Base-by-base conservation (phyloP, 495 filamentous ascomycete species). In the Aspergillus sclerotioniger region DNA sequence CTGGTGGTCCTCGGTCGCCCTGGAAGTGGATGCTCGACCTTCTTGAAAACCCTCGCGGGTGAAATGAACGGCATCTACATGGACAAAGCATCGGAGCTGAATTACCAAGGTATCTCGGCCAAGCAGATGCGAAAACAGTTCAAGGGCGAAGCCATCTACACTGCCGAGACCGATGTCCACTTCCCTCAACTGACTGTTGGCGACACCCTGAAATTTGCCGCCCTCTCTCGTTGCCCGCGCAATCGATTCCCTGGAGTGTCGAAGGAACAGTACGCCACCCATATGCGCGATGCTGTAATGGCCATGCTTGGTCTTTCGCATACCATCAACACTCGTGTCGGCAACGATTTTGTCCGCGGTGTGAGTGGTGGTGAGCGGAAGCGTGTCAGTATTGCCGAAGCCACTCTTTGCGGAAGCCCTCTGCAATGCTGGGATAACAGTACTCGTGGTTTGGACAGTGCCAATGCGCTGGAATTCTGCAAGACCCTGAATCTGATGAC, bases 381-480 rank as follows among this genome's bases (percentile, higher is more conserved):
- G 76, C 86, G 73, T 64, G 73, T 78, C 35, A 89, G 66, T 70
- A 80, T 80, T 51, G 78, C 76, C 15, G 76, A 84, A 62, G 78
- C 78, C 29, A 85, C 91, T 69, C 80, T 91, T 20, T 89, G 87
- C 37, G 88, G 87, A 53, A 87, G 86, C 50, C 85, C 85, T 53
- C 72, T 96, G 9, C 81, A 87, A 55, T 90, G 85, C 29, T 95
- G 90, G 89, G 91, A 96, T 70, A 95, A 96, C 77, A 87, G 84
- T 62, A 94, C 91, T 7, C 85, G 91, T 65, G 91, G 91, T 51
- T 76, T 96, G 48, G 91, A 96, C 65, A 89, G 89, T 47, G 88
- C 86, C 19, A 95, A 91, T 9, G 91, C 91, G 0, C 79, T 96
- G 52, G 88, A 92, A 54, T 79, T 79, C 67, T 78, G 82, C 63